Percentiles rank a stretch among this genome's conserved stretches.
Conservation (phyloP, 345 rosid species). For the Luvunga scandens region DNA sequence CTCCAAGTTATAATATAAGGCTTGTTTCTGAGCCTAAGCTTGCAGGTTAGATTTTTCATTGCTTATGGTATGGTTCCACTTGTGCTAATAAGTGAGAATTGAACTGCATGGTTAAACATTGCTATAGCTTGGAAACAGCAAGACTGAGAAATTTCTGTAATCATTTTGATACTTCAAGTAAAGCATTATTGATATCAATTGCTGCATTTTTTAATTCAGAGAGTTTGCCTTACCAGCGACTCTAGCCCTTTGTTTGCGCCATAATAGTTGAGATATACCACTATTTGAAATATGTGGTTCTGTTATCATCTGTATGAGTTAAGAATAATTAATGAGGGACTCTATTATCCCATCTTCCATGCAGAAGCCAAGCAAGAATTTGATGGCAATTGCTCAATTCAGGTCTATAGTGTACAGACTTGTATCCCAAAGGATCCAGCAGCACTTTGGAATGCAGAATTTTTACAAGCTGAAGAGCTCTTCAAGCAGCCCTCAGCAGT, state of each 20-base stretch:
- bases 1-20: slow-evolving; percentile 54
- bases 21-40: slow-evolving; percentile 72
- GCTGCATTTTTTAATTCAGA: not conserved
- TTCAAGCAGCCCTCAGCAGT: slow-evolving; percentile 50
- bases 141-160: not conserved
- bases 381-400: slow-evolving; percentile 58
- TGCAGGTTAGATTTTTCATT: slow-evolving; percentile 50
- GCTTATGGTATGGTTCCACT: not conserved
- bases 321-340: not conserved
- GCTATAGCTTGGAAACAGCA: not conserved
- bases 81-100: not conserved
- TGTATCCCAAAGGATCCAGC: slow-evolving; percentile 81
- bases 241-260: not conserved
- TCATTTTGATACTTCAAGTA: not conserved
- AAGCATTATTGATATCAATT: not conserved
- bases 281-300: not conserved
- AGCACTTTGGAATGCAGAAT: slow-evolving; percentile 81
- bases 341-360: slow-evolving; percentile 15
- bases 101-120: not conserved
- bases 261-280: not conserved
- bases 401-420: slow-evolving; percentile 84
- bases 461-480: slow-evolving; percentile 86
- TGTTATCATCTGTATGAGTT: not conserved
- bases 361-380: slow-evolving; percentile 83
- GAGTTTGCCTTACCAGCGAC: not conserved